Percentiles rank a stretch among this genome's conserved stretches.
Evolutionary conservation across 495 filamentous ascomycete species (phyloP).

Genomic region (Jackrogersella minutella): DNA sequence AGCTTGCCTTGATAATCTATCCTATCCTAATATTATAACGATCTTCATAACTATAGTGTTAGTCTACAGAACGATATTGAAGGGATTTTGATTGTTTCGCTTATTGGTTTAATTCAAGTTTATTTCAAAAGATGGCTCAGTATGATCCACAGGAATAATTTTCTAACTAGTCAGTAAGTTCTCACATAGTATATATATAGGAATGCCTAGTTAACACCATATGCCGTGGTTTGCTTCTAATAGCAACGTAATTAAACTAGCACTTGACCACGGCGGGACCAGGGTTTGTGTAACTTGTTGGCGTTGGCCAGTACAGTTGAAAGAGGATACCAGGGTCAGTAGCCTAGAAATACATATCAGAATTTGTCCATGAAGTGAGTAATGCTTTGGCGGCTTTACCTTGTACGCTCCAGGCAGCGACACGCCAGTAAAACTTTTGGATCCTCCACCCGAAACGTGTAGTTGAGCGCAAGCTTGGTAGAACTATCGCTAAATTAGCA

Average conservation of each 20-base stretch:
- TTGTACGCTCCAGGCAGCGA: not conserved
- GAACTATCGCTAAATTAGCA: not conserved
- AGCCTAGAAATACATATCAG: not conserved
- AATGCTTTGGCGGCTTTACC: not conserved
- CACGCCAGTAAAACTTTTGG: conserved; percentile 1
- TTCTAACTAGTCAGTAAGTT: too few species aligned
- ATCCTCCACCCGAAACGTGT: not conserved
- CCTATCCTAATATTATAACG: too few species aligned
- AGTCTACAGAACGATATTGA: too few species aligned
- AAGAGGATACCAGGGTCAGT: conserved; percentile 3
- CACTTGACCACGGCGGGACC: not conserved
- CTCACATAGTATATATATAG: too few species aligned
- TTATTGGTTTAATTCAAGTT: too few species aligned
- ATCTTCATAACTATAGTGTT: too few species aligned
- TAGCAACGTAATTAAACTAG: not conserved
- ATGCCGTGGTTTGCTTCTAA: not conserved
- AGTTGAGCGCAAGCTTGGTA: conserved; percentile 5
- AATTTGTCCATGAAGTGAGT: not conserved
- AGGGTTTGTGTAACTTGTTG: conserved; percentile 2
- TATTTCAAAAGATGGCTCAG: too few species aligned
- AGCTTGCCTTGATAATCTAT: too few species aligned
- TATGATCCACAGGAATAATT: too few species aligned
- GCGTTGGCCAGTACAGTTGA: conserved; percentile 2
- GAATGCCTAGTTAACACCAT: too few species aligned
- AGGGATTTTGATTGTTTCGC: too few species aligned